Percentiles rank a stretch among this genome's conserved stretches.
Conservation (phyloP, 179 eudicot genomes). For the Beta lomatogona region DNA sequence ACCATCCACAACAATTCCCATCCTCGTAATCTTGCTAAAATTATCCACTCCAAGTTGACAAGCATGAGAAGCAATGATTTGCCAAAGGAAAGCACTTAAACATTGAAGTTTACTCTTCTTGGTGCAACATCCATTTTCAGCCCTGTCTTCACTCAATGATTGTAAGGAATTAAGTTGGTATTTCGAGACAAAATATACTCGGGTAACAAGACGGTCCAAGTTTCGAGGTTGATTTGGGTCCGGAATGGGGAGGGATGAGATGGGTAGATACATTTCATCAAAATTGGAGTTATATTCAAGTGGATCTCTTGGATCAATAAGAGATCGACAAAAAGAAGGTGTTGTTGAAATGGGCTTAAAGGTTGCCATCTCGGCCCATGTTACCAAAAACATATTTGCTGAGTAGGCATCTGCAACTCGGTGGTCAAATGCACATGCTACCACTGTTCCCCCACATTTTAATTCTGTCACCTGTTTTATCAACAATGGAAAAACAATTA, state of each 20-base stretch:
- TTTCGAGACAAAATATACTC: constrained; percentile 48
- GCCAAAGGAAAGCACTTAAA: constrained; percentile 34
- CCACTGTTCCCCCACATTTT: constrained; percentile 8
- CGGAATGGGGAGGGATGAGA: constrained; percentile 22
- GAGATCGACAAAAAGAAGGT: constrained; percentile 51
- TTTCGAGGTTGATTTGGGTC: neutral
- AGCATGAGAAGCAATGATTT: constrained; percentile 30
- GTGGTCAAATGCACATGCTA: constrained; percentile 56
- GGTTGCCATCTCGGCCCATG: constrained; percentile 55
- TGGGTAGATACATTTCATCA: constrained; percentile 41
- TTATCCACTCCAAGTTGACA: constrained; percentile 9
- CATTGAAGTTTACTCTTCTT: constrained; percentile 22
- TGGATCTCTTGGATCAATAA: constrained; percentile 49
- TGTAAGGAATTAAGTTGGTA: constrained; percentile 41
- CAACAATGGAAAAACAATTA: too few relatives aligned
- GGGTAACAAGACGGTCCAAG: constrained; percentile 32
- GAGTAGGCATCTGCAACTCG: constrained; percentile 57
- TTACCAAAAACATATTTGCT: constrained; percentile 48
- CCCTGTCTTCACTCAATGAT: neutral
- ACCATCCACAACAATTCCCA: constrained; percentile 39
- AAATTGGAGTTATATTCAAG: constrained; percentile 24
- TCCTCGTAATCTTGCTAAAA: constrained; percentile 11
- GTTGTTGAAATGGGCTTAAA: constrained; percentile 28
- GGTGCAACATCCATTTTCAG: neutral
- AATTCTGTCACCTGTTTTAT: too few relatives aligned